Percentiles rank a stretch among this genome's conserved stretches.
phyloP scores from a whole-genome alignment of 2,329 filamentous ascomycete genomes.

The Aspergillus spinulosporus region DNA sequence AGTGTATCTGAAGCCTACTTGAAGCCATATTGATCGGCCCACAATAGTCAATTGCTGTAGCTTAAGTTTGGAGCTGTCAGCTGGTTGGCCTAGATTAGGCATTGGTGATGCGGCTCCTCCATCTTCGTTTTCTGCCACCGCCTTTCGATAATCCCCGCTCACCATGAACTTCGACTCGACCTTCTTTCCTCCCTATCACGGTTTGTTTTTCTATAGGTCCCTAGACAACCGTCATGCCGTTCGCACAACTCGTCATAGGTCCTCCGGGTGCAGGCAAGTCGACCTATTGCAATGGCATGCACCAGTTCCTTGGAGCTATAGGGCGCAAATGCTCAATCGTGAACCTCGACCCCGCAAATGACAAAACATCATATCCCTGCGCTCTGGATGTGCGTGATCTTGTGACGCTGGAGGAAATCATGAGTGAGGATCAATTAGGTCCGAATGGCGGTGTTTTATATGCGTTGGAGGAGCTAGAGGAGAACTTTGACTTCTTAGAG shows the following conservation, averaged over 20 bases:
- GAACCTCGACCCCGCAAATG: constrained; percentile 96
- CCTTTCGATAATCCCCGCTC: constrained; percentile 26
- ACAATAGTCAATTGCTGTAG: constrained; percentile 5
- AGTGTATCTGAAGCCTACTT: constrained; percentile 34
- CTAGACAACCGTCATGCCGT: constrained; percentile 49
- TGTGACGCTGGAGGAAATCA: constrained; percentile 89
- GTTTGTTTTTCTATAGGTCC: not conserved
- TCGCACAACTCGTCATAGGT: constrained; percentile 83
- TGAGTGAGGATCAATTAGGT: constrained; percentile 84
- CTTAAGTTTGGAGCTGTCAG: constrained; percentile 20
- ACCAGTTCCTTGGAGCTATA: constrained; percentile 96
- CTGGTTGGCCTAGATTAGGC: constrained; percentile 21
- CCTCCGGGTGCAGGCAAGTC: constrained; percentile 95
- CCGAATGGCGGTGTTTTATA: constrained; percentile 93
- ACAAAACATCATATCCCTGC: constrained; percentile 82
- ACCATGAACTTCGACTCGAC: not conserved
- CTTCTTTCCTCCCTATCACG: not conserved
- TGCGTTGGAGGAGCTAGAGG: constrained; percentile 90
- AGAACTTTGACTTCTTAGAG: constrained; percentile 91
- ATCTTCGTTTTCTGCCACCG: constrained; percentile 38
- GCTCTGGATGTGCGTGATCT: constrained; percentile 88
- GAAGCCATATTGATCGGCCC: constrained; percentile 41
- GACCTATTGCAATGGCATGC: constrained; percentile 98
- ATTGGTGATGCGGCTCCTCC: constrained; percentile 27
- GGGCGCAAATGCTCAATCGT: constrained; percentile 92